Conservation (phyloP, 441 rosid species). For the Pelargonium citronellum region DNA sequence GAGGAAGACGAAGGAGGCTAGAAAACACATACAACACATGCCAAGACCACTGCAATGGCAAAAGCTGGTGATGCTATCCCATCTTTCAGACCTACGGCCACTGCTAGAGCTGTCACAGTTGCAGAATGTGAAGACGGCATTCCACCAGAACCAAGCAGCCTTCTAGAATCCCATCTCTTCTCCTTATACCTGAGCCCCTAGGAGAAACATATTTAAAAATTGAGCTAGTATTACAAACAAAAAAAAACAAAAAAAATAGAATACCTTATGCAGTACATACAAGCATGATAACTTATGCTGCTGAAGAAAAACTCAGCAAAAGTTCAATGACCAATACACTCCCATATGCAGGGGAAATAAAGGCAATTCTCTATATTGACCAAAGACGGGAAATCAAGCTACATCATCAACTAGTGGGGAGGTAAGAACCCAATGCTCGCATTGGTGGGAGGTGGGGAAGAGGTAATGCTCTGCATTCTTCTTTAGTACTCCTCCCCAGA, state of each 20-base stretch:
- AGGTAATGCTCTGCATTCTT: too few relatives aligned
- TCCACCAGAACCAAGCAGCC: constrained; percentile 83
- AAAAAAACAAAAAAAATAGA: not conserved
- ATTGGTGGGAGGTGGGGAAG: too few relatives aligned
- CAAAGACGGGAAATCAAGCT: not conserved
- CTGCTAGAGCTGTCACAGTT: constrained; percentile 82
- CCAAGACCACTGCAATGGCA: constrained; percentile 74
- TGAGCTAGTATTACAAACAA: constrained; percentile 23
- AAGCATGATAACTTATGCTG: not conserved
- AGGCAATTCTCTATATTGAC: not conserved
- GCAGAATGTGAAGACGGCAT: constrained; percentile 98
- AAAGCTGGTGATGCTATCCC: constrained; percentile 70
- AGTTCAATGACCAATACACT: too few relatives aligned
- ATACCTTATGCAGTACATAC: not conserved
- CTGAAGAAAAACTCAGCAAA: not conserved
- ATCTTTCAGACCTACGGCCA: constrained; percentile 74
- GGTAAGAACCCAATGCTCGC: too few relatives aligned
- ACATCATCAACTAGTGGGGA: not conserved
- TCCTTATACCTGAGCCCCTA: constrained; percentile 92
- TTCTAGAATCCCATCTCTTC: constrained; percentile 89
- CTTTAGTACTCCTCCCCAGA: too few relatives aligned
- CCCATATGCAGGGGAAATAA: too few relatives aligned
- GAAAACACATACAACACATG: constrained; percentile 61
- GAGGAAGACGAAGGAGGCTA: constrained; percentile 2
- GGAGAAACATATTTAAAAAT: constrained; percentile 37